phyloP scores from a whole-genome alignment of 441 rosid species.

The Euphorbia schlechtendalii region DNA sequence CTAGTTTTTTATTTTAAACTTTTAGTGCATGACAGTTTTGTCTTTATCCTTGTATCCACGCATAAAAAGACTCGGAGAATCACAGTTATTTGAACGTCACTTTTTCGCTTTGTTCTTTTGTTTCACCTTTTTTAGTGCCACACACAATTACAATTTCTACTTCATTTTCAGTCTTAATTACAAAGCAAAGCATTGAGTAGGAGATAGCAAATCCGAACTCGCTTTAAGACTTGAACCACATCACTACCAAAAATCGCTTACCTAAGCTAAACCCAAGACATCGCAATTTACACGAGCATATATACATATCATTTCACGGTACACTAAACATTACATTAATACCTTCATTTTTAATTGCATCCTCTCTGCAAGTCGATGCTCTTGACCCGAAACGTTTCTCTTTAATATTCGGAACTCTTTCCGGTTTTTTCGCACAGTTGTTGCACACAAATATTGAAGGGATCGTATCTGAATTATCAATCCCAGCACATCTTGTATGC shows the following conservation, averaged over 20 bases:
- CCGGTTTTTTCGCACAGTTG: constrained; percentile 31
- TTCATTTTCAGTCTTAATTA: too few species aligned
- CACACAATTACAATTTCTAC: too few species aligned
- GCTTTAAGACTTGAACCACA: background rate
- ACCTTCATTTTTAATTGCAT: constrained; percentile 24
- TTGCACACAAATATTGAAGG: constrained; percentile 40
- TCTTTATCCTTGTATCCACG: too few species aligned
- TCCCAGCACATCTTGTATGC: constrained; percentile 68
- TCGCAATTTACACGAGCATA: background rate
- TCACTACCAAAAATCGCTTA: background rate
- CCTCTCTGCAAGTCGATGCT: constrained; percentile 36
- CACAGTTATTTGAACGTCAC: too few species aligned
- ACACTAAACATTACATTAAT: constrained; percentile 29
- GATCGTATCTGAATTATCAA: constrained; percentile 35
- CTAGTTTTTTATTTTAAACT: too few species aligned
- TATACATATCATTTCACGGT: constrained; percentile 25
- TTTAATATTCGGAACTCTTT: constrained; percentile 7
- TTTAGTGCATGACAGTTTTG: too few species aligned
- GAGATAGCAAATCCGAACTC: too few species aligned
- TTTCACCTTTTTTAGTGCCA: too few species aligned
- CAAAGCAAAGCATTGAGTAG: too few species aligned
- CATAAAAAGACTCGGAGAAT: too few species aligned
- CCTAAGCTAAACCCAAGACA: background rate
- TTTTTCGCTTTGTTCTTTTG: too few species aligned
- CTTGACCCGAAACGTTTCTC: constrained; percentile 22